Base-by-base conservation (phyloP, 306 rosid species). In the Vachellia pachyceras region DNA sequence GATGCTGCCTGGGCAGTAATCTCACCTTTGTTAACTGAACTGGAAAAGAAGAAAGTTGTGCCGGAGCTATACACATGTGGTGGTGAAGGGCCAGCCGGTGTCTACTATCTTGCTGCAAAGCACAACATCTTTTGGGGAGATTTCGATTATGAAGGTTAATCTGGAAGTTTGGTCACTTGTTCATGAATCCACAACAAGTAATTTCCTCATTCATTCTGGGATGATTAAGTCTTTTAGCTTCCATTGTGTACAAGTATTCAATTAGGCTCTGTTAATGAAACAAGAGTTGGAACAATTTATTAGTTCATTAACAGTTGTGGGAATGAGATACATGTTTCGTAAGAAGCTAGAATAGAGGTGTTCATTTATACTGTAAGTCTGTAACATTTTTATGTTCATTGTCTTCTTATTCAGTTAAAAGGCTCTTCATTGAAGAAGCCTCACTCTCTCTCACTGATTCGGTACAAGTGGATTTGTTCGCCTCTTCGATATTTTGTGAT, bases 1-100 rank as follows among this genome's bases (percentile, higher is more conserved):
- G 86, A 83, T 79, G 92, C 90, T 39, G 88, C 91, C 20, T 90
- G 94, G 94, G 47, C 77, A 12, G 74, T 90, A 36, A 88, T 90
- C 85, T 85, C 92, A 3, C 92, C 92, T 39, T 52, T 90, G 81
- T 84, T 90, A 68, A 88, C 84, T 29, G 90, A 90, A 66, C 89
- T 90, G 15, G 93, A 91, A 77, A 83, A 75, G 72, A 79, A 86
- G 72, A 89, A 84, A 82, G 77, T 91, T 69, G 86, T 71, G 40
- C 91, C 89, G 8, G 91, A 90, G 85, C 91, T 88, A 33, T 90
- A 88, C 80, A 88, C 91, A 22, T 87, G 79, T 10, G 92, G 92
- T 40, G 85, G 95, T 72, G 73, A 91, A 82, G 95, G 95, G 47
- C 90, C 91, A 0, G 88, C 84, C 39, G 88, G 92, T 45, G 86